Base-by-base conservation (phyloP, 2,329 filamentous ascomycete species). In the Talaromyces pinophilus region DNA sequence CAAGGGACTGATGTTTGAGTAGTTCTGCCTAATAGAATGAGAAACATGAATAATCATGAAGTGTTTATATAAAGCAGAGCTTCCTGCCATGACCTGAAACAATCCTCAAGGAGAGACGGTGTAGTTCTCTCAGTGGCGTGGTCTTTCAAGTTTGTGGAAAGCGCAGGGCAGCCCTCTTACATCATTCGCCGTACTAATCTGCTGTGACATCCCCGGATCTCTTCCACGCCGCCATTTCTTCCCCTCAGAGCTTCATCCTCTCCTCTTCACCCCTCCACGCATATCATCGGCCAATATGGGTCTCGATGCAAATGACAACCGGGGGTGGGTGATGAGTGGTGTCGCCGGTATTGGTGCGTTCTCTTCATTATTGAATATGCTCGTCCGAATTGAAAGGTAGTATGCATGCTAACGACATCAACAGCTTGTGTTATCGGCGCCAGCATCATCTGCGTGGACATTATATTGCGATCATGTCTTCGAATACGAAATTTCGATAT, bases 321-420 rank as follows among this genome's bases (percentile, higher is more conserved):
- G 93, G 70, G 94, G 95, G 73, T 98, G 94, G 94, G 90, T 98
- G 72, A 92, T 98, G 91, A 85, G 87, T 69, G 89, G 85, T 74
- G 84, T 93, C 70, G 92, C 93, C 78, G 96, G 93, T 75, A 88
- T 93, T 75, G 87, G 88, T 90, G 78, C 69, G 77, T 74, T 8
- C 25, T 22, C 54, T 25, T 25, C 25, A 2, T 3, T 8, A 13
- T n/a, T 46, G 33, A 28, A 28, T 60, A 3, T 22, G 13, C 19
- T n/a, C 30, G 13, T 50, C 5, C 5, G 11, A 13, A 8, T 17
- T 15, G 7, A 11, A n/a, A 30, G 17, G 28, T 10, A 33, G 35
- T 15, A 59, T 59, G 33, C 38, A 17, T 44, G 15, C 30, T 46
- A 15, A 44, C 57, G 22, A 44, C 22, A 44, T 30, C 13, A 44